phyloP scores from a whole-genome alignment of 177 flowering plant species.

The Vitis hybrid region DNA sequence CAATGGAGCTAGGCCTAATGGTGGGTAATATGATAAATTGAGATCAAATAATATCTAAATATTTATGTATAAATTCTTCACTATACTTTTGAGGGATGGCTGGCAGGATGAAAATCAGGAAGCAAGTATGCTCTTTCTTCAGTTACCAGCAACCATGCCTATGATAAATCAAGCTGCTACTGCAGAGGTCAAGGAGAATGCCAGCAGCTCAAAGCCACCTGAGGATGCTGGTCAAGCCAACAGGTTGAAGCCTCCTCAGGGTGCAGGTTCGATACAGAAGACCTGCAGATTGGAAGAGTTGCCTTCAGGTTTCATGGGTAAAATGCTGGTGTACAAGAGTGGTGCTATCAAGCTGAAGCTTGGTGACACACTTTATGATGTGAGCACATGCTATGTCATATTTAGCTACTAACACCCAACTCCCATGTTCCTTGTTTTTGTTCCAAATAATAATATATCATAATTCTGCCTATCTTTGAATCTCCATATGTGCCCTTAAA shows the following conservation, averaged over 20 bases:
- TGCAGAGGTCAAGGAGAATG: slow-evolving; percentile 11
- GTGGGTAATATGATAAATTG: slow-evolving; percentile 25
- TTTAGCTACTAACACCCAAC: too few relatives aligned
- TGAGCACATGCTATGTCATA: slow-evolving; percentile 28
- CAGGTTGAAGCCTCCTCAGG: slow-evolving; percentile 16
- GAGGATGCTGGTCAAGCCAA: slow-evolving; percentile 2
- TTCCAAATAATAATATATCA: too few relatives aligned
- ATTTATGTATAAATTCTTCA: neutral
- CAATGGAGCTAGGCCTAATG: slow-evolving; percentile 50
- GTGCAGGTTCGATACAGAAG: slow-evolving; percentile 11
- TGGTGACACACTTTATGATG: slow-evolving; percentile 62
- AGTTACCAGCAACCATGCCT: slow-evolving; percentile 53
- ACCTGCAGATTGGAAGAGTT: slow-evolving; percentile 32
- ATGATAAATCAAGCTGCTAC: slow-evolving; percentile 25
- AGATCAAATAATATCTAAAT: neutral
- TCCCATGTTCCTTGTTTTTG: too few relatives aligned
- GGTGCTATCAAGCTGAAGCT: slow-evolving; percentile 69
- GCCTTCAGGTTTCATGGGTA: slow-evolving; percentile 61
- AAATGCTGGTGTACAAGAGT: slow-evolving; percentile 60
- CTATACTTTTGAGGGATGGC: neutral
- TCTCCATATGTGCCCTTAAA: too few relatives aligned
- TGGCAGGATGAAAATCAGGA: slow-evolving; percentile 49
- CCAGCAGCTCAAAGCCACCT: slow-evolving; percentile 19
- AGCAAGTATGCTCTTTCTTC: slow-evolving; percentile 44
- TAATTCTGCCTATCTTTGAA: too few relatives aligned